Evolutionary conservation across 192 early-diverging fungal genomes (phyloP).

Genomic region (Rhizophagus clarus): DNA sequence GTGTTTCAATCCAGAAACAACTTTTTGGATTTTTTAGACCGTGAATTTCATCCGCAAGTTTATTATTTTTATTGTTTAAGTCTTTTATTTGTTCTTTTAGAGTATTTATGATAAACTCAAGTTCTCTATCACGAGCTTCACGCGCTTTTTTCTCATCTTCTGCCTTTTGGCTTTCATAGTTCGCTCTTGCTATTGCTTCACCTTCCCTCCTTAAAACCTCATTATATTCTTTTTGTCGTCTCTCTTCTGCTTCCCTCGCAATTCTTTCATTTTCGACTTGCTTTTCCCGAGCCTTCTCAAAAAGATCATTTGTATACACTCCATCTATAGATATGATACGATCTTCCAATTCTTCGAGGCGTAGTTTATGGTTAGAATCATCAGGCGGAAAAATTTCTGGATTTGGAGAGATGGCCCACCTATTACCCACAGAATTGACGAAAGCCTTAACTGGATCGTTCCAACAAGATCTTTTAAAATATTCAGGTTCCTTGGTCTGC

Average conservation of each 20-base stretch:
- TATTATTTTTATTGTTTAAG: too few relatives aligned
- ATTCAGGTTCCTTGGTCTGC: background rate
- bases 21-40: too few relatives aligned
- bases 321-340: background rate
- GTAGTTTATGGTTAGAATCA: background rate
- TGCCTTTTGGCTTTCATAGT: too few relatives aligned
- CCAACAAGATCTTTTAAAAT: background rate
- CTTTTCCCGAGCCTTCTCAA: background rate
- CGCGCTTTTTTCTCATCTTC: background rate
- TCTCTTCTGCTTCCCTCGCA: background rate
- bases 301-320: background rate
- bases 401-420: slow-evolving; percentile 8
- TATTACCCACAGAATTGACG: background rate
- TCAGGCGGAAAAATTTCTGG: background rate
- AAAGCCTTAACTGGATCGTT: background rate
- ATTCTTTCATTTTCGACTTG: background rate
- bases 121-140: too few relatives aligned
- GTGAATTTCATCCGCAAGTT: too few relatives aligned
- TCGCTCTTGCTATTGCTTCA: too few relatives aligned
- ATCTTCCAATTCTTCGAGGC: background rate
- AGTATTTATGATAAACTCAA: too few relatives aligned
- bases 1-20: background rate
- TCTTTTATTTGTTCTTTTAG: too few relatives aligned
- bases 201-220: background rate
- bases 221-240: background rate